A percentile compares a stretch with the other conserved stretches of the same genome.
Evolutionary conservation across 257 asterid species (phyloP).

Genomic region (Capsicum chinense): DNA sequence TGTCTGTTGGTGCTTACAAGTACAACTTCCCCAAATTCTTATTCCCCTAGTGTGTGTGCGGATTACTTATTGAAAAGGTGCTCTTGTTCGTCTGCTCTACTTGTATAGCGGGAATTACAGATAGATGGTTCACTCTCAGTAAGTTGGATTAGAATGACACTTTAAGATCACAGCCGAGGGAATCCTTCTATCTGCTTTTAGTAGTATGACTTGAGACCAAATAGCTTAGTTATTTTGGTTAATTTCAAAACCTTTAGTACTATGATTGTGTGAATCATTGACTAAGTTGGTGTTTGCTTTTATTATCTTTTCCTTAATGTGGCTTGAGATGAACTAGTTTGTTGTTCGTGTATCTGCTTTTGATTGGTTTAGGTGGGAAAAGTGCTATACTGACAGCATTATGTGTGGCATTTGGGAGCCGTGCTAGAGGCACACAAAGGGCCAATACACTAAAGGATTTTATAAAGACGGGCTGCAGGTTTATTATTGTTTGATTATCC

Average conservation of each 20-base stretch:
- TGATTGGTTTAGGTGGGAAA: conserved; percentile 70
- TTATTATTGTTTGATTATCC: conserved; percentile 26
- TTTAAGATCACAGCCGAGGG: background rate
- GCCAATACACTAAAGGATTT: conserved; percentile 84
- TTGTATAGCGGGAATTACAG: background rate
- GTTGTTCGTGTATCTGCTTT: background rate
- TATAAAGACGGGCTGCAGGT: conserved; percentile 94
- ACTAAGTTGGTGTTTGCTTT: conserved; percentile 13
- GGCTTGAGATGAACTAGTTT: conserved; percentile 25
- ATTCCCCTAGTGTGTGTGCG: background rate
- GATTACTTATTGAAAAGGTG: background rate
- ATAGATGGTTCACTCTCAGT: conserved; percentile 14
- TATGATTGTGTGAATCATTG: conserved; percentile 13
- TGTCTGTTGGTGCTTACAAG: conserved; percentile 2
- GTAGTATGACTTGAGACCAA: conserved; percentile 14
- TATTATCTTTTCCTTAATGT: background rate
- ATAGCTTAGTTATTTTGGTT: background rate
- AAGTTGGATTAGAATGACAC: conserved; percentile 5
- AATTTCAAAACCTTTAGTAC: background rate
- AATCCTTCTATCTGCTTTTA: background rate
- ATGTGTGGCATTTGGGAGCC: conserved; percentile 90
- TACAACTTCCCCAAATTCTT: background rate
- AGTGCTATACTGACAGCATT: conserved; percentile 93
- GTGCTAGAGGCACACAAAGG: conserved; percentile 92
- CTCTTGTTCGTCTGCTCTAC: background rate